Percentiles rank a stretch among this genome's conserved stretches.
These are phyloP conservation scores for Corylus heterophylla DNA, from an alignment of 306 rosid genomes.

Conservation along the genomic window DNA sequence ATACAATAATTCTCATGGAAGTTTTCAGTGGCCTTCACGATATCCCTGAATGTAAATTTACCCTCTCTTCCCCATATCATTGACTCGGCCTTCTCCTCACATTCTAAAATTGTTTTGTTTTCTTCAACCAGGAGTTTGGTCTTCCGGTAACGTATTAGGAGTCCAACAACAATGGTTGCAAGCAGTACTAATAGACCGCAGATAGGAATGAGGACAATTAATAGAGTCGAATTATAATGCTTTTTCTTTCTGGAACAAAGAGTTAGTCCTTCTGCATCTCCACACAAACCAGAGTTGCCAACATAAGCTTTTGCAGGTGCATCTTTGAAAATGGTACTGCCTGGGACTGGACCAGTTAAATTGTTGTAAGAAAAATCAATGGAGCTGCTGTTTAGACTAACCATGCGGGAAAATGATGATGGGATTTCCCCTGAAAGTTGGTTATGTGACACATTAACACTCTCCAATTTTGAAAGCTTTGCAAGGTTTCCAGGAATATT, in stretches of 20 bases:
- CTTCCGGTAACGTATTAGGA: slow-evolving; percentile 1
- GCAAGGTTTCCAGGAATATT: too few species aligned
- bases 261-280: slow-evolving; percentile 38
- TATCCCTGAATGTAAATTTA: slow-evolving; percentile 43
- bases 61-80: slow-evolving; percentile 43
- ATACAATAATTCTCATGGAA: slow-evolving; percentile 59
- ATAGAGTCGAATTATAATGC: slow-evolving; percentile 34
- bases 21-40: slow-evolving; percentile 55
- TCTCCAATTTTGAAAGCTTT: slow-evolving; percentile 11
- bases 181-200: slow-evolving; percentile 31
- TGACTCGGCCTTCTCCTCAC: not conserved
- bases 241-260: slow-evolving; percentile 30
- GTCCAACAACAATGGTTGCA: slow-evolving; percentile 19
- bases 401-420: slow-evolving; percentile 30
- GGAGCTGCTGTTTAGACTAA: slow-evolving; percentile 36
- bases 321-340: slow-evolving; percentile 29
- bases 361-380: slow-evolving; percentile 63
- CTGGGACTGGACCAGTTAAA: slow-evolving; percentile 57
- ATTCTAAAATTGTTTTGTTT: slow-evolving; percentile 17
- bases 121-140: slow-evolving; percentile 32
- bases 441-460: slow-evolving; percentile 53
- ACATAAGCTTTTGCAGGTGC: slow-evolving; percentile 40
- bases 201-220: slow-evolving; percentile 48
- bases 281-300: slow-evolving; percentile 61
- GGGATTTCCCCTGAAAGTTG: slow-evolving; percentile 56